phyloP scores from a whole-genome alignment of 495 filamentous ascomycete species.

The Annulohypoxylon bovei region DNA sequence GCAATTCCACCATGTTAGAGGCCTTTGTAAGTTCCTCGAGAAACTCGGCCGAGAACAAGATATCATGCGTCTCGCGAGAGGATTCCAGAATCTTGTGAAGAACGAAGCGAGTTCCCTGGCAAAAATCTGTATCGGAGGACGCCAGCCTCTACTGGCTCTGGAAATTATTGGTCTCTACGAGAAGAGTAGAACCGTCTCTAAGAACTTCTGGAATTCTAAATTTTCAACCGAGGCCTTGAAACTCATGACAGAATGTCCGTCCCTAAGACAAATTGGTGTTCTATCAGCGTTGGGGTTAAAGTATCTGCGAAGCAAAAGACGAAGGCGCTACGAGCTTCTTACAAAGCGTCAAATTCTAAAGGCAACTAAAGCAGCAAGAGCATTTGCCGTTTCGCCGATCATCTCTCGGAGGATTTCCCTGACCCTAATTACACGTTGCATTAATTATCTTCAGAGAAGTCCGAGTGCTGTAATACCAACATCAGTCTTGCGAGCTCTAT shows the following conservation, averaged over 20 bases:
- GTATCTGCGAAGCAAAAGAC: neutral
- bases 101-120: constrained; percentile 9
- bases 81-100: constrained; percentile 8
- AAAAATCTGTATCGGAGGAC: constrained; percentile 28
- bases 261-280: constrained; percentile 16
- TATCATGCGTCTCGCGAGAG: constrained; percentile 21
- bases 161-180: constrained; percentile 36
- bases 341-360: neutral
- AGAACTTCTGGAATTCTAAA: constrained; percentile 21
- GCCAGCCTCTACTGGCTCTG: constrained; percentile 33
- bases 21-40: constrained; percentile 26
- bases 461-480: constrained; percentile 32
- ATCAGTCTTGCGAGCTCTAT: constrained; percentile 47
- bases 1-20: constrained; percentile 13
- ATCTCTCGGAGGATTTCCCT: constrained; percentile 51
- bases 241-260: constrained; percentile 14
- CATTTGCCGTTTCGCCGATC: constrained; percentile 47
- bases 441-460: constrained; percentile 45
- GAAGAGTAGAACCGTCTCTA: constrained; percentile 9
- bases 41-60: constrained; percentile 34
- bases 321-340: neutral
- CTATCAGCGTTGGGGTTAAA: constrained; percentile 15
- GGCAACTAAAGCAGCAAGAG: constrained; percentile 28
- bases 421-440: constrained; percentile 50
- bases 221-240: constrained; percentile 28